Base-by-base conservation (phyloP, 2,329 filamentous ascomycete genomes). In the Stagonosporopsis rhizophila region DNA sequence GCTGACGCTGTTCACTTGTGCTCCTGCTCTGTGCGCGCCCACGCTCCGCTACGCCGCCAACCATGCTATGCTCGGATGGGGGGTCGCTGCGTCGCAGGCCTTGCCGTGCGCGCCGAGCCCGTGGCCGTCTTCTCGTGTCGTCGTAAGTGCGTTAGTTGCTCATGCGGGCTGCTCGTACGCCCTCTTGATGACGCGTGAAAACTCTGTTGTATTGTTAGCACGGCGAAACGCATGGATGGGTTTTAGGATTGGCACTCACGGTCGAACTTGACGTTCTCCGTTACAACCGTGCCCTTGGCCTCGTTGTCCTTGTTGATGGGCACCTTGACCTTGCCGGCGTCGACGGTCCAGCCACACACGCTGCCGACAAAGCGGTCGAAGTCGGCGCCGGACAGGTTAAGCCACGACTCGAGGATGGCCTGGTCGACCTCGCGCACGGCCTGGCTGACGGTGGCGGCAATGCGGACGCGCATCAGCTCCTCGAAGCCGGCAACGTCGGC, bases 401-500 rank as follows among this genome's bases (percentile, higher is more conserved):
- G 67, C 81, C 81, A 83, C 19, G 72, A 72, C 73, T 82, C 81
- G 44, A 83, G 70, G 30, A 82, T 77, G 41, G 62, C 64, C 57
- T 77, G 67, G 44, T 79, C 72, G 11, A 94, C 90, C 75, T 94
- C 91, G 54, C 86, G 85, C 66, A 95, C 86, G 68, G 96, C 96
- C 79, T 92, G 91, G 67, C 90, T 90, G 65, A 97, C 87, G 56
- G 96, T 91, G 41, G 89, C 86, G 48, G 92, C 93, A 74, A 99
- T 98, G 69, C 91, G 87, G 65, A 96, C 85, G 65, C 95, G 89
- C 81, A 99, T 89, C 58, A 94, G 82, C 75, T 98, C 94, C 83
- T 99, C 95, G 75, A 99, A 99, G 35, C 93, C 95, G 41, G 88
- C 85, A 48, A 98, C 93, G 71, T 99, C 96, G 69, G 94, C 95